Evolutionary conservation across 1,284 basidiomycete species (phyloP), one percentile per base, ranked within the genome.

Genomic region (Ganoderma multipileum): DNA sequence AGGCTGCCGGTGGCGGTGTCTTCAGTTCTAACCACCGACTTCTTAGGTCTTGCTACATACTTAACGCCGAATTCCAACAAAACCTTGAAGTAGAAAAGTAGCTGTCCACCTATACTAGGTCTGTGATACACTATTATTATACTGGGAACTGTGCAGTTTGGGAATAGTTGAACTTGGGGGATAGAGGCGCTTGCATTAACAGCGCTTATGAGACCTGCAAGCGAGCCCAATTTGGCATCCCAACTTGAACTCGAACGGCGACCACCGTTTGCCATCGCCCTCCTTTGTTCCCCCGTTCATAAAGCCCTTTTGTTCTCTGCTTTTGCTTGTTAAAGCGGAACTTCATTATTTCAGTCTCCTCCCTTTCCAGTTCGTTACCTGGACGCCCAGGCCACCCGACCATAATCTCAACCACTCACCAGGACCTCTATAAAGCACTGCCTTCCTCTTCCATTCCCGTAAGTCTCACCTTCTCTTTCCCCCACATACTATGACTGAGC

Each of bases 151-250:
- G 33, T 33, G 33, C 33, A 39, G 41, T 16, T 42, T 42, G 41
- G 42, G 20, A 20, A n/a, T 44, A n/a, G 20, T n/a, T 8, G 42
- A 44, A 44, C 20, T 42, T 42, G 41, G 16, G n/a, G 3, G 7
- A 6, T 23, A 1, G 5, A n/a, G 47, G 47, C 47, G 9, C 86
- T 54, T 16, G 14, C 4, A 8, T 33, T 1, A 14, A 9, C 0
- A 23, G 54, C 54, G 54, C 54, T 33, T 33, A 33, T n/a, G n/a
- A n/a, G n/a, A 20, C 42, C 42, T 44, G 20, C 41, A 20, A n/a
- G 20, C 7, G 8, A 11, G 44, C 44, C 44, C 44, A n/a, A 47
- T 47, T 11, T 47, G 44, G 44, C 3, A 47, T 47, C 44, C n/a
- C 50, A 30, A 30, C 50, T 54, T 54, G 50, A 54, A 30, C 26